Base-by-base conservation (phyloP, 345 rosid species). In the Rhizophora mangle region DNA sequence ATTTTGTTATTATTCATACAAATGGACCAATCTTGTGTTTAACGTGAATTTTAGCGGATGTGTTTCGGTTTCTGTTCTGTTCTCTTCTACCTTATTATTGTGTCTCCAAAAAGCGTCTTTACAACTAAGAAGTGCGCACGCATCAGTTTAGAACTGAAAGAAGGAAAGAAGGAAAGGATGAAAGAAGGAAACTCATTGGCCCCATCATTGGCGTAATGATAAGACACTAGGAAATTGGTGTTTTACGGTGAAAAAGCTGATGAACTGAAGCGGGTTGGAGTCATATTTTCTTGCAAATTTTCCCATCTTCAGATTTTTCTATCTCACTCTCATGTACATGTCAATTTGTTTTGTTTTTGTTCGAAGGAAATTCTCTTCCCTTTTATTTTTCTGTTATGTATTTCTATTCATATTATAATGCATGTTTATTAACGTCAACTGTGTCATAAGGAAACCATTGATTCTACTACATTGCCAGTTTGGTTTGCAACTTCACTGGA, bases 1-100 rank as follows among this genome's bases (percentile, higher is more conserved):
- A 18, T 37, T 1, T 61, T 60, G 19, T 15, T 34, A 24, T 34
- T 34, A 34, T 6, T 34, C 1, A 6, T 34, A 37, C 26, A n/a
- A n/a, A n/a, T n/a, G n/a, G 16, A 8, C 26, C 19, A n/a, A 59
- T n/a, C 22, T 15, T 53, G 60, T 11, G 60, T 56, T 56, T 24
- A 16, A 43, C 3, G 19, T 16, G 20, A 2, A 43, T 56, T 71
- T 64, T 26, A 68, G 71, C 73, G 83, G 75, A 85, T 81, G 69
- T 24, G n/a, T n/a, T n/a, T n/a, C n/a, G n/a, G n/a, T n/a, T n/a
- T n/a, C n/a, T n/a, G n/a, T n/a, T n/a, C n/a, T n/a, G n/a, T n/a
- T n/a, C 24, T 0, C 24, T 24, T 24, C 24, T 24, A 24, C 24
- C 0, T 1, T 24, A 24, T 24, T 24, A 1, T 43, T 43, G 49